Conservation (phyloP, 2,329 filamentous ascomycete genomes). For the Canariomyces notabilis region DNA sequence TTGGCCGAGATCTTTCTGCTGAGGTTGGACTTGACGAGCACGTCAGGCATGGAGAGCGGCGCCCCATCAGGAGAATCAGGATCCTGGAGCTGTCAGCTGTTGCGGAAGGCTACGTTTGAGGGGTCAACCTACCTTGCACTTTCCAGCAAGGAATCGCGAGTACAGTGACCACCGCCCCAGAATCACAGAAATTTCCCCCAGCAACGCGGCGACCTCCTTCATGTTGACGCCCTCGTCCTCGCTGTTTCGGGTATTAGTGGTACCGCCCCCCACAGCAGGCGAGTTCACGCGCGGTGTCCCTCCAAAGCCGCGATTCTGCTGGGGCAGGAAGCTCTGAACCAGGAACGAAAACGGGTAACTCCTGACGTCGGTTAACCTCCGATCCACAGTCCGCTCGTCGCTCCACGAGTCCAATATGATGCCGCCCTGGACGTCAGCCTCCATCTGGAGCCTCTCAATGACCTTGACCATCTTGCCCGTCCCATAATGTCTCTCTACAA, state of each 20-base stretch:
- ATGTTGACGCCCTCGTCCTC: conserved; percentile 95
- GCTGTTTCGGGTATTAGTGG: conserved; percentile 51
- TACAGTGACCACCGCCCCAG: conserved; percentile 90
- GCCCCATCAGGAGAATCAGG: conserved; percentile 47
- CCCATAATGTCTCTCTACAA: conserved; percentile 94
- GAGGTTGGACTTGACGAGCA: conserved; percentile 74
- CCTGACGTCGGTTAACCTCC: conserved; percentile 89
- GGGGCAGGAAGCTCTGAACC: conserved; percentile 84
- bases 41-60: conserved; percentile 61
- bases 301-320: conserved; percentile 49
- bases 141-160: conserved; percentile 78
- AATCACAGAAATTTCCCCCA: conserved; percentile 89
- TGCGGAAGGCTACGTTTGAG: background rate
- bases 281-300: conserved; percentile 69
- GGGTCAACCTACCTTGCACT: conserved; percentile 63
- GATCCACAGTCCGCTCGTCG: conserved; percentile 78
- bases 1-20: conserved; percentile 70
- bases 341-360: conserved; percentile 97
- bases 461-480: conserved; percentile 89
- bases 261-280: conserved; percentile 58
- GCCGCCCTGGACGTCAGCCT: conserved; percentile 93
- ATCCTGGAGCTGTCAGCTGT: conserved; percentile 39
- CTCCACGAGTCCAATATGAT: conserved; percentile 95
- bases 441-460: conserved; percentile 85
- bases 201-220: conserved; percentile 85